Evolutionary conservation across 2,329 filamentous ascomycete genomes (phyloP).

Genomic region (Xylaria polymorpha): DNA sequence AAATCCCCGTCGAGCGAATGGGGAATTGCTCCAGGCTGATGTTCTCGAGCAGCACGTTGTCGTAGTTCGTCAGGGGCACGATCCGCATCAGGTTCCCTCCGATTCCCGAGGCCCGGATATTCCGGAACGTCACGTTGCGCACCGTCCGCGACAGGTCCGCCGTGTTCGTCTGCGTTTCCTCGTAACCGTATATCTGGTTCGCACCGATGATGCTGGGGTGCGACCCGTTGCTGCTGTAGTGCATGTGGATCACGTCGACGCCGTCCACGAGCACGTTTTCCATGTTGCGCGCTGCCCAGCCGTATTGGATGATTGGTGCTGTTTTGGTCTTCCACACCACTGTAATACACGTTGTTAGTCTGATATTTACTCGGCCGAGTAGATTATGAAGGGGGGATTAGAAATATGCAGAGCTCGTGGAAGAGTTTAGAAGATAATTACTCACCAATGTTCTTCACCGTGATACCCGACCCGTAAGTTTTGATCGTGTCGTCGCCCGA

Average conservation of each 20-base stretch:
- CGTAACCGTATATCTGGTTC: constrained; percentile 6
- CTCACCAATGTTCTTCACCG: constrained; percentile 1
- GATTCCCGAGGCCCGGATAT: background rate
- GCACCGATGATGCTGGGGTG: constrained; percentile 28
- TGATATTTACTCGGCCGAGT: background rate
- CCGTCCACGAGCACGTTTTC: constrained; percentile 26
- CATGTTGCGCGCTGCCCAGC: constrained; percentile 20
- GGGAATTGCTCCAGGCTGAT: background rate
- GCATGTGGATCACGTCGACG: constrained; percentile 27
- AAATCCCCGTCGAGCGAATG: background rate
- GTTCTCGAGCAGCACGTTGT: background rate
- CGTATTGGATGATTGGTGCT: constrained; percentile 22
- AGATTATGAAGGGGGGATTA: background rate
- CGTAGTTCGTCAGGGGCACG: constrained; percentile 2
- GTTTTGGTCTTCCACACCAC: constrained; percentile 24
- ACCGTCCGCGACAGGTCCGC: background rate
- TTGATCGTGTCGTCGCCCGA: constrained; percentile 27
- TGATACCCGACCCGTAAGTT: constrained; percentile 19
- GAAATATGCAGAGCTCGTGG: background rate
- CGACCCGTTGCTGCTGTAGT: constrained; percentile 29
- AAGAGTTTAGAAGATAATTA: background rate
- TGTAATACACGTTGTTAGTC: background rate
- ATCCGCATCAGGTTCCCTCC: background rate
- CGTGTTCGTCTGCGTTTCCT: background rate
- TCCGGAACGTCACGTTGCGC: constrained; percentile 3